These are phyloP conservation scores for Leishmania mexicana DNA, from an alignment of 208 protist species.

Conservation along the genomic window DNA sequence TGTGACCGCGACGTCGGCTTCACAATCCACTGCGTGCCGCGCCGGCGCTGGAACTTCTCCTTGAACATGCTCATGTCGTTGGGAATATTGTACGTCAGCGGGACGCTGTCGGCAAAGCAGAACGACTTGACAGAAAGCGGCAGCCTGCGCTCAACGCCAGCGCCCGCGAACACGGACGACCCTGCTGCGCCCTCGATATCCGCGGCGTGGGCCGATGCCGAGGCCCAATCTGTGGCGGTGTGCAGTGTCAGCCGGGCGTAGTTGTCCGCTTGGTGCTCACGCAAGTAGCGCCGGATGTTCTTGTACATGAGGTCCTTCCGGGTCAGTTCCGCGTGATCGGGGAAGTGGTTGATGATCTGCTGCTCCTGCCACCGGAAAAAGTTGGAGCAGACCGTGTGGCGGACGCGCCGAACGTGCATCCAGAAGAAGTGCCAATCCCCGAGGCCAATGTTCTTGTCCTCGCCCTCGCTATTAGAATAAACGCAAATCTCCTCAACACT, in stretches of 20 bases:
- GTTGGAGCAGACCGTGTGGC: constrained; percentile 64
- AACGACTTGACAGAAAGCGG: constrained; percentile 23
- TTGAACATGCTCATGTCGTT: constrained; percentile 95
- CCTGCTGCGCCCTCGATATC: neutral
- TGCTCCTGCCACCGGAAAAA: constrained; percentile 79
- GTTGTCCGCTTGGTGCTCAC: constrained; percentile 40
- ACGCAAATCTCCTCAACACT: constrained; percentile 52
- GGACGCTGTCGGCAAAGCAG: constrained; percentile 86
- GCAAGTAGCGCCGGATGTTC: constrained; percentile 94
- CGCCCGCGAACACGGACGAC: neutral
- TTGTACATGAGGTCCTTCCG: constrained; percentile 98
- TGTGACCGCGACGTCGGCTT: constrained; percentile 94
- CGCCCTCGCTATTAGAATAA: constrained; percentile 36
- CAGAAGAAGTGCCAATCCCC: constrained; percentile 93
- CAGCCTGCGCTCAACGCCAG: neutral
- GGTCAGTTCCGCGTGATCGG: constrained; percentile 97
- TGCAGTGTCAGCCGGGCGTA: constrained; percentile 41
- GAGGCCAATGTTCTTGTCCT: constrained; percentile 42
- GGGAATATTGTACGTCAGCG: constrained; percentile 94
- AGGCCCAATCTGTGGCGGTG: constrained; percentile 47
- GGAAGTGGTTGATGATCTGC: constrained; percentile 97
- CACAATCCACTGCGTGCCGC: constrained; percentile 94
- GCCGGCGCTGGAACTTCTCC: constrained; percentile 92
- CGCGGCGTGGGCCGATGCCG: constrained; percentile 31
- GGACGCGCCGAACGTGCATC: constrained; percentile 82